Base-by-base conservation (phyloP, 805 yeast species). In the Cyberlindnera maritima region DNA sequence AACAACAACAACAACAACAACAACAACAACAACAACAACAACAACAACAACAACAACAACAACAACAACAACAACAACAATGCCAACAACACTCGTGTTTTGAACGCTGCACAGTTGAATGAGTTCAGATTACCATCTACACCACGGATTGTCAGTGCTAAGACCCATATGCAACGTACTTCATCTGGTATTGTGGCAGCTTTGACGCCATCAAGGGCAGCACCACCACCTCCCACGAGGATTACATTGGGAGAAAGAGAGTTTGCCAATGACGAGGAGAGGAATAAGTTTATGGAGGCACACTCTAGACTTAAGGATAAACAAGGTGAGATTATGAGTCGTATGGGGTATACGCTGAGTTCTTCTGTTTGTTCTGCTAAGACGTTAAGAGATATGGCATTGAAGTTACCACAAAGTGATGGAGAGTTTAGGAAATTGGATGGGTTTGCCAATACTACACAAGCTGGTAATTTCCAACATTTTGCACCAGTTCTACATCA, bases 361-460 rank as follows among this genome's bases (percentile, higher is more conserved):
- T 61, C 66, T 0, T 54, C 68, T 1, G 64, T 72, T 42, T 67
- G 70, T 10, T 58, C 71, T 0, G 70, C 69, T 46, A 64, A 61
- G 2, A 62, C 80, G 0, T 59, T 83, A 47, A 71, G 72, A 49
- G 81, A 79, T 37, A 75, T 83, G 80, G 80, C 87, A 0, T 52
- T 61, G 17, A 68, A 65, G 41, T 66, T 83, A 28, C 89, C 90
- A 1, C 68, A 71, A 2, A 74, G 71, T 14, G 72, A 72, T 38
- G 60, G 57, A 15, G 83, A 72, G 35, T 84, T 70, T 59, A 62
- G 68, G 7, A 60, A 57, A 41, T 55, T 80, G 40, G 75, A 43
- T 18, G 61, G 60, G 3, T 46, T 60, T 18, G 70, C 64, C 29
- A 42, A 32, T 36, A 46, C 29, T 14, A 54, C 51, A 32, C 63